phyloP scores from a whole-genome alignment of 495 filamentous ascomycete genomes.

The Rusavskia elegans region DNA sequence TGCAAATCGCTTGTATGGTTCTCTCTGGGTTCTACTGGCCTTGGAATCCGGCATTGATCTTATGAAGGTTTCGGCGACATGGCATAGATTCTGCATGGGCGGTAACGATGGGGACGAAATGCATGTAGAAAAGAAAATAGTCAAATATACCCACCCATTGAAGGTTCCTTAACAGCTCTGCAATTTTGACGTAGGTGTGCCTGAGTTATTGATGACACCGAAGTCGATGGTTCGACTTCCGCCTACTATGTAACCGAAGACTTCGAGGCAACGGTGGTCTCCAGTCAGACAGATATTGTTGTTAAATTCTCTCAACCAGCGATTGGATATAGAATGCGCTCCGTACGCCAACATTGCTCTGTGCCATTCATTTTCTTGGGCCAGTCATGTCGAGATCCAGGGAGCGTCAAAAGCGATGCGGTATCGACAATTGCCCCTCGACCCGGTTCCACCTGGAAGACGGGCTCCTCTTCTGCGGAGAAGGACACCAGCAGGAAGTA shows the following conservation, averaged over 20 bases:
- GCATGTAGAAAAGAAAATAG: slow-evolving; percentile 13
- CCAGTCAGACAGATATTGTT: too few species aligned
- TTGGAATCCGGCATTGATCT: slow-evolving; percentile 7
- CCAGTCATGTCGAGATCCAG: background rate
- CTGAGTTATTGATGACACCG: too few species aligned
- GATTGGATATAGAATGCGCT: too few species aligned
- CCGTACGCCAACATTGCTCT: too few species aligned
- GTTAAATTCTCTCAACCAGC: too few species aligned
- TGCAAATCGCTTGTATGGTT: slow-evolving; percentile 4
- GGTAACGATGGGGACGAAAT: slow-evolving; percentile 7
- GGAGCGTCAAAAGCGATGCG: slow-evolving; percentile 25
- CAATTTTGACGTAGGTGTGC: too few species aligned
- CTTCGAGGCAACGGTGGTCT: too few species aligned
- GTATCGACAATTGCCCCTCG: slow-evolving; percentile 48
- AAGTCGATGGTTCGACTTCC: too few species aligned
- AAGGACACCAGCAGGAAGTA: slow-evolving; percentile 50
- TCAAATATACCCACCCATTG: background rate
- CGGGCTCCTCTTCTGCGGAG: slow-evolving; percentile 48
- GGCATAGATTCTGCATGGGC: slow-evolving; percentile 8
- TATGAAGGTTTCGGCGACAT: slow-evolving; percentile 3
- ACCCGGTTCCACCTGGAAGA: slow-evolving; percentile 45
- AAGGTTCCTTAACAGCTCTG: background rate
- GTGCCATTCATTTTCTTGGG: too few species aligned
- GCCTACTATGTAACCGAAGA: too few species aligned
- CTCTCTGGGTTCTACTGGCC: slow-evolving; percentile 8